Conservation (phyloP, 208 protist species). For the Herpetomonas muscarum region DNA sequence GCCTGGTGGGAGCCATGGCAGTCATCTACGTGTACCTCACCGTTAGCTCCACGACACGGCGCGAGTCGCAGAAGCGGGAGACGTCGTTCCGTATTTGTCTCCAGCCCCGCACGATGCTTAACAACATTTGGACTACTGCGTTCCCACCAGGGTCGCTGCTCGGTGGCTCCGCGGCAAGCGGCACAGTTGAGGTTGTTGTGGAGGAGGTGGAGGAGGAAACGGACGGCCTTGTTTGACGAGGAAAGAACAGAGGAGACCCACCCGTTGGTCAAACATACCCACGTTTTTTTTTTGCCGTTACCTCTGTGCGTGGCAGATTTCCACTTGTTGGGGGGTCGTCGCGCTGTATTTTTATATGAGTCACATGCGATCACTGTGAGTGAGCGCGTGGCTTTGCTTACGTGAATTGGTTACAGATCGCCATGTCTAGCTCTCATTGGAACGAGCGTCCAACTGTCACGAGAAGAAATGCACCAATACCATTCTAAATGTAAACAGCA, state of each 20-base stretch:
- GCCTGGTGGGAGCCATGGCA: constrained; percentile 51
- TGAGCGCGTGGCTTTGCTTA: too few species aligned
- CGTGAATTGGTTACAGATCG: too few species aligned
- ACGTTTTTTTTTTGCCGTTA: too few species aligned
- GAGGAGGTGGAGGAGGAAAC: not conserved
- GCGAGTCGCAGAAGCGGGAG: constrained; percentile 34
- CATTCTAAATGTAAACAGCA: too few species aligned
- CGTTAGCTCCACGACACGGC: constrained; percentile 43
- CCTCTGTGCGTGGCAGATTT: too few species aligned
- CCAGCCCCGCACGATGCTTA: constrained; percentile 15
- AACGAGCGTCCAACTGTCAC: too few species aligned
- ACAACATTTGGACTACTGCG: constrained; percentile 4
- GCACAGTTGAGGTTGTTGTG: not conserved
- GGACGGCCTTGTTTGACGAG: not conserved
- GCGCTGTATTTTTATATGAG: too few species aligned
- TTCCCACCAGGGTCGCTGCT: constrained; percentile 12
- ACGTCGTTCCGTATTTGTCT: constrained; percentile 21
- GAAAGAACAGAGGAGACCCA: not conserved
- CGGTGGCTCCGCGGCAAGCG: not conserved
- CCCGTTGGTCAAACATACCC: too few species aligned
- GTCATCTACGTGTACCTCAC: constrained; percentile 55
- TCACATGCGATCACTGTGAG: too few species aligned
- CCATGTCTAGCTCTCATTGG: too few species aligned
- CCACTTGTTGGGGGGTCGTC: too few species aligned
- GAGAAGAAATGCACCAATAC: too few species aligned